Evolutionary conservation across 768 basidiomycete species (phyloP), one percentile per base, ranked within the genome.

Genomic region (Boletus barrowsii): DNA sequence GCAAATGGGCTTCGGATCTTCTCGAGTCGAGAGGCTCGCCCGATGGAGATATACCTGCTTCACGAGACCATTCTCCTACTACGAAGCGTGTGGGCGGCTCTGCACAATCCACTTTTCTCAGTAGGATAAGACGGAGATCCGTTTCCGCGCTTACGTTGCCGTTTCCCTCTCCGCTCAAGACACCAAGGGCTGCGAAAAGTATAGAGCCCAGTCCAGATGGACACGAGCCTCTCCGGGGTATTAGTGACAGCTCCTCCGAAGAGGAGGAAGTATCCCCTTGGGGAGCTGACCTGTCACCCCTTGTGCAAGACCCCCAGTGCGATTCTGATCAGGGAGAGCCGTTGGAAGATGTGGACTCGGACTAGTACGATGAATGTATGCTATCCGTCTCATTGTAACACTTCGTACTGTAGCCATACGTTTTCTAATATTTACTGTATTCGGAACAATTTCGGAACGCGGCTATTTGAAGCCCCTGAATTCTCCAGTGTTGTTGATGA

Each of bases 171-270:
- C 62, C 69, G 3, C 57, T 65, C 39, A 64, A 43, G 57, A 49
- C 65, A 46, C 40, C 61, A 29, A 57, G 32, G 50, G 68, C 64
- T 39, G 55, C 54, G 26, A 54, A 51, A 36, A 57, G 63, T 42
- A 64, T 60, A 37, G 64, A 72, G 14, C 57, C 65, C 5, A 69
- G 68, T 53, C 57, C 71, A n/a, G 61, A 55, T 50, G 64, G 59
- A 49, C 61, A 66, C 17, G 78, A 76, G 43, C 67, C 68, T 41
- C 64, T 65, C 2, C 84, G 83, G 82, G 82, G 82, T 59, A 22
- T 22, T 22, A 86, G 80, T 48, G 83, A 84, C 61, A 83, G 78
- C 50, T 84, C 83, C 11, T 81, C 80, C 15, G 83, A 80, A 33
- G 79, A 77, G 5, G 62, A 66, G 46, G 74, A 71, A 47, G 65